Percentiles rank a stretch among this genome's conserved stretches.
Conservation (phyloP, 345 rosid genomes). For the Moricandia arvensis region DNA sequence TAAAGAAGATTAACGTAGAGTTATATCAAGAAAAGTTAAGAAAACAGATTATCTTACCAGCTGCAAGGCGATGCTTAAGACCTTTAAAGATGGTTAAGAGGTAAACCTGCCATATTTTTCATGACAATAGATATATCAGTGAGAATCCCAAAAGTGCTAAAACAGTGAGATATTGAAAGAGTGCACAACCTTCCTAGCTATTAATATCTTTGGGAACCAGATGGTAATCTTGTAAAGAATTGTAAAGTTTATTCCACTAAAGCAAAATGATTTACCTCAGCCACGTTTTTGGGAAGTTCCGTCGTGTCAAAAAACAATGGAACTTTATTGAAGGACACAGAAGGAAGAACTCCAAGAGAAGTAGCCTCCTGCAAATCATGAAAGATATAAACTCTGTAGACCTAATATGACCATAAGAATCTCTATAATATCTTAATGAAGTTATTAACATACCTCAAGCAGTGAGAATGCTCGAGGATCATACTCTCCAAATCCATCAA, state of each 20-base stretch:
- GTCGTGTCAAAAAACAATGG: constrained; percentile 64
- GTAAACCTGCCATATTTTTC: constrained; percentile 64
- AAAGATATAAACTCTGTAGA: not conserved
- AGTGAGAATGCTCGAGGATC: constrained; percentile 92
- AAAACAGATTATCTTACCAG: constrained; percentile 49
- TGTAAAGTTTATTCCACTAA: not conserved
- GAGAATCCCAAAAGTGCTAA: not conserved
- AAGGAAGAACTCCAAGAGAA: constrained; percentile 67
- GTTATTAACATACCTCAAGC: constrained; percentile 60
- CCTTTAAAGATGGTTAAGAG: constrained; percentile 75
- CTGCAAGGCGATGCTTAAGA: constrained; percentile 93
- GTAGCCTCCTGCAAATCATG: constrained; percentile 66
- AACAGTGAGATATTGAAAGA: not conserved
- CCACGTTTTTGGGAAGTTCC: constrained; percentile 50
- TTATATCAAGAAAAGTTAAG: constrained; percentile 2
- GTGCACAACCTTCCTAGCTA: constrained; percentile 6
- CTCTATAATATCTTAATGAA: constrained; percentile 7
- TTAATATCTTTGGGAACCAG: not conserved
- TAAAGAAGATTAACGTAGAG: not conserved
- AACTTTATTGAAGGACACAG: constrained; percentile 57
- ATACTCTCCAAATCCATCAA: constrained; percentile 95
- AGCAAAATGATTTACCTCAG: constrained; percentile 49
- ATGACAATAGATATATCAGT: not conserved
- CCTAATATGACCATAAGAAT: constrained; percentile 10
- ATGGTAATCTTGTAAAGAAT: constrained; percentile 5